A percentile compares a stretch with the other conserved stretches of the same genome.
Evolutionary conservation across 1,284 basidiomycete species (phyloP).

Genomic region (Naganishia sp.): DNA sequence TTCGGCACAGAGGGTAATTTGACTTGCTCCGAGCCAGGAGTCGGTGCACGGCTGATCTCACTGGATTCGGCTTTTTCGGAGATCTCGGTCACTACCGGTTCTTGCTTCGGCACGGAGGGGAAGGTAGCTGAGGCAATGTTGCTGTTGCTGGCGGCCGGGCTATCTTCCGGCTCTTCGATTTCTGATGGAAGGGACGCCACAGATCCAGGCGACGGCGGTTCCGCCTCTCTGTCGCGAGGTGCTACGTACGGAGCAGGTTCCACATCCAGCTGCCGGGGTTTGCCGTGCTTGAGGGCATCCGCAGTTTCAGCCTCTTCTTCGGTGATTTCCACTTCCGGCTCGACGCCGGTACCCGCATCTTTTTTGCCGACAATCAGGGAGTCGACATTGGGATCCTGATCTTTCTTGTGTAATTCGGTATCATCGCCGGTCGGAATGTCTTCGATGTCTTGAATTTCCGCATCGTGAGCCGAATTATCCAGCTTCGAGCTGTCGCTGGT

Average conservation of each 20-base stretch:
- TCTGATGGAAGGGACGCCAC: not conserved
- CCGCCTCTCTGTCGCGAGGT: not conserved
- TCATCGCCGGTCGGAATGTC: slow-evolving; percentile 23
- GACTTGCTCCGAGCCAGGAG: slow-evolving; percentile 3
- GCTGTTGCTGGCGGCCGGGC: not conserved
- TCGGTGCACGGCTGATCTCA: slow-evolving; percentile 11
- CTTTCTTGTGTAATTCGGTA: slow-evolving; percentile 20
- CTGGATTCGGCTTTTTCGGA: not conserved
- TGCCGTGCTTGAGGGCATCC: not conserved
- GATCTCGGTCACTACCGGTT: not conserved
- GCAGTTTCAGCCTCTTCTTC: slow-evolving; percentile 5
- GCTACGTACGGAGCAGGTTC: not conserved
- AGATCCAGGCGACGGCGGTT: not conserved
- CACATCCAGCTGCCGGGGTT: not conserved
- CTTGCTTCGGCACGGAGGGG: slow-evolving; percentile 20
- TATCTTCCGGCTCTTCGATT: not conserved
- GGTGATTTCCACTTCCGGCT: slow-evolving; percentile 14
- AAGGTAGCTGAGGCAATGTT: slow-evolving; percentile 12
- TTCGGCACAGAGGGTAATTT: slow-evolving; percentile 26
- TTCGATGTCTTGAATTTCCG: slow-evolving; percentile 19
- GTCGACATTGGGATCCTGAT: slow-evolving; percentile 21
- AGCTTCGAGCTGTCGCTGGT: not conserved
- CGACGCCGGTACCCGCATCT: slow-evolving; percentile 1
- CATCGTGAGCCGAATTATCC: not conserved
- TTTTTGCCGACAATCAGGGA: slow-evolving; percentile 17